These are phyloP conservation scores for Apodospora peruviana DNA, from an alignment of 495 filamentous ascomycete genomes.

Conservation along the genomic window DNA sequence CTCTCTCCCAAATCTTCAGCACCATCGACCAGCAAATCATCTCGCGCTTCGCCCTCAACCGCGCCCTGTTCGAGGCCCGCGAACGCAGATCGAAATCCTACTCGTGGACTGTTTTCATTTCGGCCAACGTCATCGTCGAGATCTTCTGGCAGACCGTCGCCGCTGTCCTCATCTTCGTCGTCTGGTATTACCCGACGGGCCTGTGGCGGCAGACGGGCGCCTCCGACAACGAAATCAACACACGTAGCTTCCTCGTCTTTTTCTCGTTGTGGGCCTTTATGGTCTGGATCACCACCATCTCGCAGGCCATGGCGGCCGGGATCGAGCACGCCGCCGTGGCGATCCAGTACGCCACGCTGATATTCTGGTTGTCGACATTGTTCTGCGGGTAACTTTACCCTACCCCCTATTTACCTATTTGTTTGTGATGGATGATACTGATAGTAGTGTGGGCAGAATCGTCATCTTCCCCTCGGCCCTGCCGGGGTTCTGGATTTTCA, in stretches of 20 bases:
- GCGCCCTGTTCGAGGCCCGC: conserved; percentile 63
- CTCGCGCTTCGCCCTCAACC: conserved; percentile 59
- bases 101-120: conserved; percentile 65
- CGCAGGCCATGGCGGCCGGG: conserved; percentile 43
- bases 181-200: conserved; percentile 59
- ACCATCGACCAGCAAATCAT: conserved; percentile 63
- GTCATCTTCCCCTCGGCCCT: conserved; percentile 44
- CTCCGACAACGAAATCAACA: conserved; percentile 32
- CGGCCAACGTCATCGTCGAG: conserved; percentile 63
- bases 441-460: conserved; percentile 22
- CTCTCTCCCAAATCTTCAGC: conserved; percentile 44
- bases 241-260: conserved; percentile 33
- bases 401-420: no score
- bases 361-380: conserved; percentile 21
- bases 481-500: conserved; percentile 68
- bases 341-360: conserved; percentile 48
- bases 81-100: conserved; percentile 67
- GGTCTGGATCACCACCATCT: conserved; percentile 51
- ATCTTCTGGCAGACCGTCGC: conserved; percentile 62
- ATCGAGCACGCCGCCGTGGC: conserved; percentile 51
- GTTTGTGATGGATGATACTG: no score
- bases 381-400: no score
- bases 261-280: conserved; percentile 35
- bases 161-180: conserved; percentile 51
- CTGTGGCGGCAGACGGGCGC: conserved; percentile 51